Evolutionary conservation across 495 filamentous ascomycete genomes (phyloP).

Genomic region (Trichoderma virens): DNA sequence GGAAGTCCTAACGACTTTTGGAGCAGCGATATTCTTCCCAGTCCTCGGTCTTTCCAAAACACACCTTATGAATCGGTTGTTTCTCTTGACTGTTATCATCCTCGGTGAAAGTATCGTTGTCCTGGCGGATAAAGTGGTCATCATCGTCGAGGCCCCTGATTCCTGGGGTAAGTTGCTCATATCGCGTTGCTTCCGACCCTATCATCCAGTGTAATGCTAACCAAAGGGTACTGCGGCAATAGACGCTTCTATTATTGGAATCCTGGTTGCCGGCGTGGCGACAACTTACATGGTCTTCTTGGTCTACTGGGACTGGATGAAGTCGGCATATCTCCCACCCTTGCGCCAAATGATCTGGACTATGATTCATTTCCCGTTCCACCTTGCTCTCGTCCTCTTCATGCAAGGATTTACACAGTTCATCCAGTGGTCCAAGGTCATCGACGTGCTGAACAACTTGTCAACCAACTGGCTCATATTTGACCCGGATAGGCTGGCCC

Average conservation of each 20-base stretch:
- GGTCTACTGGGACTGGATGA: conserved; percentile 59
- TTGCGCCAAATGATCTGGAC: conserved; percentile 60
- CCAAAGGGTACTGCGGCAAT: not conserved
- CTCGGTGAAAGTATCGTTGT: conserved; percentile 54
- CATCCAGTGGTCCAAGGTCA: conserved; percentile 29
- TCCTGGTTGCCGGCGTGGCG: conserved; percentile 19
- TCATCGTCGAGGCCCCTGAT: conserved; percentile 21
- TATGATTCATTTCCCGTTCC: conserved; percentile 62
- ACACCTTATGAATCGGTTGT: conserved; percentile 56
- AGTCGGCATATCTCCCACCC: conserved; percentile 42
- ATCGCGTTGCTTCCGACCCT: not conserved
- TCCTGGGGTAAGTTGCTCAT: conserved; percentile 18
- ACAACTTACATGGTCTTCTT: conserved; percentile 59
- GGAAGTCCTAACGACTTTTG: conserved; percentile 46
- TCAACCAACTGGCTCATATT: conserved; percentile 1
- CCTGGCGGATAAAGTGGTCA: conserved; percentile 20
- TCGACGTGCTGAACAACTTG: conserved; percentile 15
- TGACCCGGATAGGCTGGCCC: not conserved
- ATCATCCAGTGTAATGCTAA: not conserved
- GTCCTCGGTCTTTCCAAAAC: conserved; percentile 55
- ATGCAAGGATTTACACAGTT: conserved; percentile 48
- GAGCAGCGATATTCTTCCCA: conserved; percentile 42
- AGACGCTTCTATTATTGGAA: conserved; percentile 20
- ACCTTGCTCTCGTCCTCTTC: conserved; percentile 55
- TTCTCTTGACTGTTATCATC: conserved; percentile 59